Evolutionary conservation across 805 yeast species (phyloP).

Genomic region (Wickerhamomyces chambardii): DNA sequence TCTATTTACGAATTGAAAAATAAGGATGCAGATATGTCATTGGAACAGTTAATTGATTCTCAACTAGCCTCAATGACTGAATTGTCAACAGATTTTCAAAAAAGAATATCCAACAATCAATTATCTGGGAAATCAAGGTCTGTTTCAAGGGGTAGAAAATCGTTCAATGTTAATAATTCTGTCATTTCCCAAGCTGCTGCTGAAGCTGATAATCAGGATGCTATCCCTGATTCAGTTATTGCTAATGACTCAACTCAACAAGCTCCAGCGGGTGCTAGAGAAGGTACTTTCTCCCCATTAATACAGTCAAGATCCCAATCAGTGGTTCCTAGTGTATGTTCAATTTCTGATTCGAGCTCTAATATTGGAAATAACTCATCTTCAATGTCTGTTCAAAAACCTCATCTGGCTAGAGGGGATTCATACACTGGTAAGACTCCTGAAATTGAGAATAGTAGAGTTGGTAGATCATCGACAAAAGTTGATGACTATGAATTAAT

Average conservation of each 20-base stretch:
- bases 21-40: conserved; percentile 9
- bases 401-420: conserved; percentile 73
- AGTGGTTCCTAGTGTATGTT: no score
- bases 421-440: conserved; percentile 54
- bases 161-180: no score
- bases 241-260: conserved; percentile 27
- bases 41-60: conserved; percentile 20
- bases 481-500: conserved; percentile 13
- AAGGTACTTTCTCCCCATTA: conserved; percentile 27
- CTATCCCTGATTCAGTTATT: conserved; percentile 23
- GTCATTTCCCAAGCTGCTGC: neutral
- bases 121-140: conserved; percentile 5
- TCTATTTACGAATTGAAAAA: conserved; percentile 14
- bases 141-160: conserved; percentile 6
- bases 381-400: conserved; percentile 19
- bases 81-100: conserved; percentile 11
- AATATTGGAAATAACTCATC: no score
- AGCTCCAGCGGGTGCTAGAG: conserved; percentile 37
- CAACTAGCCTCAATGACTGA: conserved; percentile 20
- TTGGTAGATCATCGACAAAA: conserved; percentile 13
- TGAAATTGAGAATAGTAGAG: conserved; percentile 19
- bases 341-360: no score
- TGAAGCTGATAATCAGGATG: conserved; percentile 1
- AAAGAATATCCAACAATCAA: conserved; percentile 3
- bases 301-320: conserved; percentile 20